Conservation (phyloP, 2,329 filamentous ascomycete genomes). For the Xenosphaeropsis pyriputrescens region DNA sequence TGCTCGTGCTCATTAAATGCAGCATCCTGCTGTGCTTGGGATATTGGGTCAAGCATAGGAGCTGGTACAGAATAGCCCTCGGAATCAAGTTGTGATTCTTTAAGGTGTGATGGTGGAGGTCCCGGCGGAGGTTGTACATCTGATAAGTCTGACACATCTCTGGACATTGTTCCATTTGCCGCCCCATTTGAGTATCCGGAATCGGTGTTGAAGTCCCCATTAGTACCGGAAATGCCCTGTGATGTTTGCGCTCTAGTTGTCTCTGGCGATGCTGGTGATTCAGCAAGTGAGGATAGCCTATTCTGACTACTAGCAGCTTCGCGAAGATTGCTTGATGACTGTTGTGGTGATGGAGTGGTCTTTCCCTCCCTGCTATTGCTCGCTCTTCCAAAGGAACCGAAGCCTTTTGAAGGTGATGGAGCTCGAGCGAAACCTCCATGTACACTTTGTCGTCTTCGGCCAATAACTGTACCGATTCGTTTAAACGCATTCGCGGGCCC, state of each 20-base stretch:
- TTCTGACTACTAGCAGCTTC: slow-evolving; percentile 27
- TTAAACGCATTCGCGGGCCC: no score
- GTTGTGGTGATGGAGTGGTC: slow-evolving; percentile 32
- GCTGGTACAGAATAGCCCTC: slow-evolving; percentile 68
- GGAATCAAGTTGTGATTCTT: slow-evolving; percentile 41
- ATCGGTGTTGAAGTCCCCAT: slow-evolving; percentile 7
- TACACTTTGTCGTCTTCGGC: slow-evolving; percentile 50
- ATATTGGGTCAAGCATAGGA: slow-evolving; percentile 47
- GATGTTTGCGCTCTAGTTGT: no score
- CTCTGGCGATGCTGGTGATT: slow-evolving; percentile 28
- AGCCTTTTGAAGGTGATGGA: slow-evolving; percentile 39
- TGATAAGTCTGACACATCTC: slow-evolving; percentile 25
- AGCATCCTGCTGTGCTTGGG: slow-evolving; percentile 55
- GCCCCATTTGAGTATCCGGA: slow-evolving; percentile 21
- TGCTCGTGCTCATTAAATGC: slow-evolving; percentile 40
- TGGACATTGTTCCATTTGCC: slow-evolving; percentile 28
- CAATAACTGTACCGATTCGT: slow-evolving; percentile 51
- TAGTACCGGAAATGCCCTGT: neutral
- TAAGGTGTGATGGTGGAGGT: slow-evolving; percentile 23
- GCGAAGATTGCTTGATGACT: slow-evolving; percentile 42
- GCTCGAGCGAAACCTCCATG: slow-evolving; percentile 39
- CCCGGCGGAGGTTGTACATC: slow-evolving; percentile 36
- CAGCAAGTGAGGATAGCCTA: slow-evolving; percentile 40
- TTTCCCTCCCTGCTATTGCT: slow-evolving; percentile 47
- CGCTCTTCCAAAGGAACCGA: slow-evolving; percentile 38